Conservation (phyloP, 257 asterid species). For the Craterostigma plantagineum region DNA sequence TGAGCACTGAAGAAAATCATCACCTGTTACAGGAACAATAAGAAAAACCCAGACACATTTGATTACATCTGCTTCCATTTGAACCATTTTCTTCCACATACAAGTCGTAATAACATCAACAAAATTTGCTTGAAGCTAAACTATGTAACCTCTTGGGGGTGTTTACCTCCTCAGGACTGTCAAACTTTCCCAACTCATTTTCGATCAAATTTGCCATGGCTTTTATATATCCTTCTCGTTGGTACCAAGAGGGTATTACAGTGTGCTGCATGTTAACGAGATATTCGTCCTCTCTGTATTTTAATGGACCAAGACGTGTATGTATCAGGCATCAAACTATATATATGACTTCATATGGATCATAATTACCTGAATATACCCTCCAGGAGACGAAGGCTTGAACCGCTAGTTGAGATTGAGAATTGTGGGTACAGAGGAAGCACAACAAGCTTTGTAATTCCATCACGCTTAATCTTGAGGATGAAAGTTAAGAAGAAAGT, state of each 20-base stretch:
- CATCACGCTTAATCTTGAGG: slow-evolving; percentile 67
- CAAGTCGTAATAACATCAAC: no score
- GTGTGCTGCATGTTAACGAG: slow-evolving; percentile 99
- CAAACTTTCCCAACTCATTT: slow-evolving; percentile 70
- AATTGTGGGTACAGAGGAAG: slow-evolving; percentile 97
- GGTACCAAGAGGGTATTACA: slow-evolving; percentile 99
- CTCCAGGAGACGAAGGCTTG: slow-evolving; percentile 92
- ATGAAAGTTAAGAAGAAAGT: slow-evolving; percentile 7
- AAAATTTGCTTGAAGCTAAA: no score
- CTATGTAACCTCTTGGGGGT: no score
- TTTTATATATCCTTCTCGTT: slow-evolving; percentile 91
- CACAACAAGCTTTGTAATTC: slow-evolving; percentile 82
- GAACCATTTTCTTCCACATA: background rate
- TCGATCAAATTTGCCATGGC: slow-evolving; percentile 88
- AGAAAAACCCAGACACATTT: slow-evolving; percentile 6
- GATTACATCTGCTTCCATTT: background rate
- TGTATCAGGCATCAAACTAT: background rate
- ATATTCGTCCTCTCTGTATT: slow-evolving; percentile 82
- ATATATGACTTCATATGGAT: no score
- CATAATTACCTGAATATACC: slow-evolving; percentile 57
- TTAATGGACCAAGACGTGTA: background rate
- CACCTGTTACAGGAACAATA: slow-evolving; percentile 33
- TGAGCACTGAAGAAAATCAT: slow-evolving; percentile 98
- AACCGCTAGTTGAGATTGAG: slow-evolving; percentile 97
- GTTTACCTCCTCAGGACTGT: slow-evolving; percentile 58